Base-by-base conservation (phyloP, 148 eudicot species). In the Chenopodium album region DNA sequence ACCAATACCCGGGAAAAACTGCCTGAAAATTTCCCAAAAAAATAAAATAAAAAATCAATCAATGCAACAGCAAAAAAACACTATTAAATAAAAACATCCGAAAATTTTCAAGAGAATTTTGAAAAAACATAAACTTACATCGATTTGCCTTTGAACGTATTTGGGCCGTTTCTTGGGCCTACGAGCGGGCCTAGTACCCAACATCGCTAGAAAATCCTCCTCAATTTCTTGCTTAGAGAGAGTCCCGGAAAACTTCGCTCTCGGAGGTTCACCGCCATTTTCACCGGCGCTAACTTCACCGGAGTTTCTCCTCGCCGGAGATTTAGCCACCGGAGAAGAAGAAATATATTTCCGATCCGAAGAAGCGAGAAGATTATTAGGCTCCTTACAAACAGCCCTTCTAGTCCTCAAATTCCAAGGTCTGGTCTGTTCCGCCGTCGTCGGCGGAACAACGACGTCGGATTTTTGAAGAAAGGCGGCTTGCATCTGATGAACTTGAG, bases 341-440 rank as follows among this genome's bases (percentile, higher is more conserved):
- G 17, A 56, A 56, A 17, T 17, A 14, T 17, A 17, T 19, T 56
- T 56, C 62, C 62, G 19, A 19, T 56, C 22, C 3, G 20, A 17
- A 19, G 62, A 56, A 4, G 17, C 22, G 17, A 22, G 22, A 4
- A 56, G 13, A 56, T 56, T 56, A 3, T 17, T 56, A 17, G 62
- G 62, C 62, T 77, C 85, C 83, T 85, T 91, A 37, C 85, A 89
- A 22, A 89, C 85, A 8, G 93, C 92, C 80, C 94, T 60, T 60
- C 92, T 47, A 10, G 84, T 90, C 89, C 98, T 81, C 89, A 94
- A 85, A 79, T 94, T 94, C 98, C 94, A 91, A 80, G 90, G 97
- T 75, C 85, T 71, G 9, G 74, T 17, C 62, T 56, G 22, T 3
- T 1, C 62, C 62, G 62, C 62, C 62, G 54, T 50, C 14, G 12